Percentiles rank a stretch among this genome's conserved stretches.
Conservation (phyloP, 495 filamentous ascomycete genomes). For the Mytilinidion resinicola region DNA sequence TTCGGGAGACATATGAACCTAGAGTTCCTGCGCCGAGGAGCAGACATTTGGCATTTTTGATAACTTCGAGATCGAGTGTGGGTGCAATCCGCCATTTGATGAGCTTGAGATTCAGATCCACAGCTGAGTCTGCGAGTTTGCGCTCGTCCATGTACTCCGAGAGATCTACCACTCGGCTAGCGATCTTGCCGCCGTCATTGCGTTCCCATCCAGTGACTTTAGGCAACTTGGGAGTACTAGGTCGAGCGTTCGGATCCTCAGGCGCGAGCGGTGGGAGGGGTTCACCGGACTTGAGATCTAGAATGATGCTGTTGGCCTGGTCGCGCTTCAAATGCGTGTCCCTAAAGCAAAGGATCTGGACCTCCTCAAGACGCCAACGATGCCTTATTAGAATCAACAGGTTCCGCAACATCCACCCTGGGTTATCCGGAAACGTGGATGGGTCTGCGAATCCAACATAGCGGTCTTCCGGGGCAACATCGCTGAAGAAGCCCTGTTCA, state of each 20-base stretch:
- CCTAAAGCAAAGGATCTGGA: slow-evolving; percentile 85
- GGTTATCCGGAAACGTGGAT: slow-evolving; percentile 76
- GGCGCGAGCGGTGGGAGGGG: slow-evolving; percentile 24
- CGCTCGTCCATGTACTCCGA: slow-evolving; percentile 87
- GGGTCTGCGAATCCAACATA: slow-evolving; percentile 87
- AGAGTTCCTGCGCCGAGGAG: slow-evolving; percentile 93
- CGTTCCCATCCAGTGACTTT: slow-evolving; percentile 95
- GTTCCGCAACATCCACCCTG: slow-evolving; percentile 90
- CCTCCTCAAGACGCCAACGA: slow-evolving; percentile 67
- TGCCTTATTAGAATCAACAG: slow-evolving; percentile 78
- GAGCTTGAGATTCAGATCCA: slow-evolving; percentile 92
- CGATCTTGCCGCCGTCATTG: slow-evolving; percentile 65
- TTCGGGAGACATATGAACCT: slow-evolving; percentile 85
- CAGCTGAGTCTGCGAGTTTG: slow-evolving; percentile 85
- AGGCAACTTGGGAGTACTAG: slow-evolving; percentile 51
- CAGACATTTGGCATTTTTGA: slow-evolving; percentile 87
- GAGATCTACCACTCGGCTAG: slow-evolving; percentile 68
- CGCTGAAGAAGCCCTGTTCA: slow-evolving; percentile 81
- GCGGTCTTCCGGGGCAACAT: slow-evolving; percentile 58
- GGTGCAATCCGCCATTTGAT: slow-evolving; percentile 98
- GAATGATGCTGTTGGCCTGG: slow-evolving; percentile 70
- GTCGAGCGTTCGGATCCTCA: slow-evolving; percentile 13
- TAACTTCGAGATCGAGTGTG: slow-evolving; percentile 73
- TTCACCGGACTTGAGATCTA: slow-evolving; percentile 56
- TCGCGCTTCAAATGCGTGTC: slow-evolving; percentile 70